Conservation (phyloP, 169 alveolate species). For the Toxoplasma gondii region DNA sequence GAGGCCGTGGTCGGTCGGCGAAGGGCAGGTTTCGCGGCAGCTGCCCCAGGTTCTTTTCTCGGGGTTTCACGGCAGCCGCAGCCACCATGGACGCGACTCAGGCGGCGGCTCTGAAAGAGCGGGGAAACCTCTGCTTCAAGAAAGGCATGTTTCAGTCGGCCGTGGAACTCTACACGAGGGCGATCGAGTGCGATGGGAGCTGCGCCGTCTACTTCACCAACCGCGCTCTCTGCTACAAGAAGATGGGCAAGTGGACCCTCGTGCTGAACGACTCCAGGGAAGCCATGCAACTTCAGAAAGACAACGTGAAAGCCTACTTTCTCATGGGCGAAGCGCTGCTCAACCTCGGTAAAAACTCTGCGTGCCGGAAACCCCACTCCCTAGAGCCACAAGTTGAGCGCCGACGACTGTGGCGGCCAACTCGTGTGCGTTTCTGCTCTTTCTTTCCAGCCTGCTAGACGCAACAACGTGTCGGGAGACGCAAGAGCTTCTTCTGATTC, state of each 20-base stretch:
- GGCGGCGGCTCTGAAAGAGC: slow-evolving; percentile 43
- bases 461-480: too few relatives aligned
- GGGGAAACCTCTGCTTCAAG: slow-evolving; percentile 84
- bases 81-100: neutral
- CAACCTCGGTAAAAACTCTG: slow-evolving; percentile 74
- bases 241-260: slow-evolving; percentile 78
- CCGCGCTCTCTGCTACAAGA: slow-evolving; percentile 86
- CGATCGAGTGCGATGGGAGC: slow-evolving; percentile 77
- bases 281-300: slow-evolving; percentile 83
- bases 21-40: neutral
- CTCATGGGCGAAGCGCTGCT: slow-evolving; percentile 84
- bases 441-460: too few relatives aligned
- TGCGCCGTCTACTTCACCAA: slow-evolving; percentile 84
- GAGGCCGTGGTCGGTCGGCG: too few relatives aligned
- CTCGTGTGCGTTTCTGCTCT: too few relatives aligned
- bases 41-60: neutral
- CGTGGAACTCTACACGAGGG: slow-evolving; percentile 83
- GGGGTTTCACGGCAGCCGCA: neutral
- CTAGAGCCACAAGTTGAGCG: too few relatives aligned
- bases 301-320: slow-evolving; percentile 85
- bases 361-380: neutral
- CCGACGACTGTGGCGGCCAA: too few relatives aligned
- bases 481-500: too few relatives aligned
- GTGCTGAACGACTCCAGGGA: slow-evolving; percentile 81
- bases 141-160: slow-evolving; percentile 85